These are phyloP conservation scores for Mycena galopus DNA, from an alignment of 768 basidiomycete species.

Conservation along the genomic window DNA sequence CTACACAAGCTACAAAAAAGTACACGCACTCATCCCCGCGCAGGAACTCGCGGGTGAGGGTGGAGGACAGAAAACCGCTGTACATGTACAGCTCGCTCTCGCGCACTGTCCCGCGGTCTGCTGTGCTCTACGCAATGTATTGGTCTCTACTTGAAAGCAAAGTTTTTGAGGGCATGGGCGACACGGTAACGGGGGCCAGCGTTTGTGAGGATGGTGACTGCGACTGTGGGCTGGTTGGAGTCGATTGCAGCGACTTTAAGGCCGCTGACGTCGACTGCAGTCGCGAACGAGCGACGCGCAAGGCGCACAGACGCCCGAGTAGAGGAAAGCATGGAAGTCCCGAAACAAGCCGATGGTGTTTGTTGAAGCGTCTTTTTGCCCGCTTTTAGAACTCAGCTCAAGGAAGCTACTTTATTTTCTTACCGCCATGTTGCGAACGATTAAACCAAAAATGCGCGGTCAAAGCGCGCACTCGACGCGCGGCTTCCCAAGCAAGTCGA, in stretches of 20 bases:
- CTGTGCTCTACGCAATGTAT: conserved; percentile 74
- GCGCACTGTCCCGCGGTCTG: conserved; percentile 86
- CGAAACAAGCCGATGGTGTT: neutral
- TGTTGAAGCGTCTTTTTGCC: neutral
- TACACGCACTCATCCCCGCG: conserved; percentile 92
- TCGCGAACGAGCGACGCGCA: conserved; percentile 76
- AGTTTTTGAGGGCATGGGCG: conserved; percentile 96
- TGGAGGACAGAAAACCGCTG: conserved; percentile 90
- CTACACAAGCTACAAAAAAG: neutral
- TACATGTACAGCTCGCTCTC: conserved; percentile 95
- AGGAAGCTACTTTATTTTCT: neutral
- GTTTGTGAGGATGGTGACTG: conserved; percentile 92
- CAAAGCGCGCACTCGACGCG: conserved; percentile 89
- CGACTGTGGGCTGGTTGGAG: conserved; percentile 84
- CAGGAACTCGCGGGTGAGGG: conserved; percentile 90
- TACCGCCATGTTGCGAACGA: conserved; percentile 31
- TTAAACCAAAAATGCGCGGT: conserved; percentile 96
- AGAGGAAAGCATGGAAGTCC: conserved; percentile 24
- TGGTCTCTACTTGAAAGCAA: conserved; percentile 84
- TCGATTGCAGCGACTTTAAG: conserved; percentile 91
- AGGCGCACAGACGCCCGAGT: conserved; percentile 35
- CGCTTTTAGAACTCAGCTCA: neutral
- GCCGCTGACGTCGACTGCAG: conserved; percentile 82
- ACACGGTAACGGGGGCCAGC: conserved; percentile 93
- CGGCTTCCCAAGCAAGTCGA: conserved; percentile 92